Conservation (phyloP, 176 grass and related monocot species). For the Dendrocalamus sinicus region DNA sequence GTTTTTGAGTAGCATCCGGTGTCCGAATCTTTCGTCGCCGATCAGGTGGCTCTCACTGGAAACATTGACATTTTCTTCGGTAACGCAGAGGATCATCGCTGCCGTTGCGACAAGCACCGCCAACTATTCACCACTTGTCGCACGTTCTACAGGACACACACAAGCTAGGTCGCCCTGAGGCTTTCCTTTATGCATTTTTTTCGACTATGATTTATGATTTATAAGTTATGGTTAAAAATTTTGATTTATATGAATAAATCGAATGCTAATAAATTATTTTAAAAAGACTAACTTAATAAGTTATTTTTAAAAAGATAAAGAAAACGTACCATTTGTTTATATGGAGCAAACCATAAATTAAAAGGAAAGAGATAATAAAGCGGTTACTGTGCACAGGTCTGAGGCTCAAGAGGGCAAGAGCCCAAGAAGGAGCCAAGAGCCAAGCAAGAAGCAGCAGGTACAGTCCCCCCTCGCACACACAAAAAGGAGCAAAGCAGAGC, state of each 20-base stretch:
- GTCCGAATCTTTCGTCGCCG: too few relatives aligned
- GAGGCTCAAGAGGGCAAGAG: neutral
- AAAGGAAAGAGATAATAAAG: neutral
- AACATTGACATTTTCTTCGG: neutral
- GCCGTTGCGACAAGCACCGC: neutral
- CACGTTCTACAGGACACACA: neutral
- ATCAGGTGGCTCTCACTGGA: too few relatives aligned
- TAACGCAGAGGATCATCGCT: neutral
- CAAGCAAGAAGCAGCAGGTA: neutral
- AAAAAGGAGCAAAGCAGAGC: neutral
- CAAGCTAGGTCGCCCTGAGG: neutral
- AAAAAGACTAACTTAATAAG: too few relatives aligned
- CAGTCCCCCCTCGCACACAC: neutral
- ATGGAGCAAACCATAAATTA: too few relatives aligned
- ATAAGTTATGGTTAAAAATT: too few relatives aligned
- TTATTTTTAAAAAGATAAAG: too few relatives aligned
- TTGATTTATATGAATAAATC: too few relatives aligned
- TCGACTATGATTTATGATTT: fast-evolving
- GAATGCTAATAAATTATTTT: too few relatives aligned
- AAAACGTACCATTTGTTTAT: too few relatives aligned
- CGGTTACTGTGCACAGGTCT: conserved; percentile 38
- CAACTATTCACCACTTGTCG: neutral
- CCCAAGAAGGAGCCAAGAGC: neutral
- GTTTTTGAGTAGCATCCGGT: too few relatives aligned
- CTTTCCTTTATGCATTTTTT: neutral